Percentiles rank a stretch among this genome's conserved stretches.
phyloP scores from a whole-genome alignment of 345 rosid genomes.

The thale cress (Arabidopsis thaliana) region DNA sequence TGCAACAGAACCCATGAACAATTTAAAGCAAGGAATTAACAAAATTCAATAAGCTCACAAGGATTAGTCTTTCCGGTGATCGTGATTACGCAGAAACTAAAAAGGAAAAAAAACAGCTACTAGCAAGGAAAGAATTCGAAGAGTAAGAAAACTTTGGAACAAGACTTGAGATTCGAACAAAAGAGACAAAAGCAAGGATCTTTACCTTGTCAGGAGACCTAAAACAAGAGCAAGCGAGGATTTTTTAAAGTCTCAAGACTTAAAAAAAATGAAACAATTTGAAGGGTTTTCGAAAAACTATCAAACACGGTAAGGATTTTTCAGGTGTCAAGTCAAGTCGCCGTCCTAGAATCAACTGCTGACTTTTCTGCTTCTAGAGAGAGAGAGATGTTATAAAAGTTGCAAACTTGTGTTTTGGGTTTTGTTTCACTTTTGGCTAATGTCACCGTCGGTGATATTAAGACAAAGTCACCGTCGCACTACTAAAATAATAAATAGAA shows the following conservation, averaged over 20 bases:
- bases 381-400: not conserved
- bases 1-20: not conserved
- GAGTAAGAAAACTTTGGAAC: not conserved
- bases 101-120: not conserved
- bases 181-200: not conserved
- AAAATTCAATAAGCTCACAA: not conserved
- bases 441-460: constrained; percentile 33
- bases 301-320: constrained; percentile 33
- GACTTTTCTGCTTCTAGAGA: constrained; percentile 36
- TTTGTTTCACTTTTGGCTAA: constrained; percentile 13
- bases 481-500: not conserved
- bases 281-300: constrained; percentile 1
- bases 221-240: constrained; percentile 11
- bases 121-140: not conserved
- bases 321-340: constrained; percentile 25
- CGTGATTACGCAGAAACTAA: not conserved
- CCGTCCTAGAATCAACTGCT: constrained; percentile 31
- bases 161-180: not conserved
- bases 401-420: constrained; percentile 43
- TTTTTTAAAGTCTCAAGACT: constrained; percentile 18
- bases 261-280: not conserved
- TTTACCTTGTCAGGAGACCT: constrained; percentile 22
- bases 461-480: constrained; percentile 35
- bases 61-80: constrained; percentile 9
- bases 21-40: not conserved